Percentiles rank a stretch among this genome's conserved stretches.
Conservation (phyloP, 805 yeast genomes). For the Yamadazyma kitorensis region DNA sequence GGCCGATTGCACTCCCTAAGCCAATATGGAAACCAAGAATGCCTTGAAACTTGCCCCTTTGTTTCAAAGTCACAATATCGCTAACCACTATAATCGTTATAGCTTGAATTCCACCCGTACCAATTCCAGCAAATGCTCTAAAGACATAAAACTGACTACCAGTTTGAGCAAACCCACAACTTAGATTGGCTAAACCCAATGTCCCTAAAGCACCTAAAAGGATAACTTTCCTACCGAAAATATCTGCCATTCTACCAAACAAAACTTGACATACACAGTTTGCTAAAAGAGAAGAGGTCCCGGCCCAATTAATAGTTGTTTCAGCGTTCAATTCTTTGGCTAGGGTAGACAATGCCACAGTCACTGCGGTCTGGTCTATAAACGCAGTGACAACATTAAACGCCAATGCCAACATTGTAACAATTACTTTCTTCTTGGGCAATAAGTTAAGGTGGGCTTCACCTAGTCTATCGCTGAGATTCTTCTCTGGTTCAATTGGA, state of each 20-base stretch:
- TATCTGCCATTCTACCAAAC: conserved; percentile 67
- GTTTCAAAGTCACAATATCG: conserved; percentile 52
- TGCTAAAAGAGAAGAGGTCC: conserved; percentile 65
- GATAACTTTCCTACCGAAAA: conserved; percentile 51
- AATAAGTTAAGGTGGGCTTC: conserved; percentile 38
- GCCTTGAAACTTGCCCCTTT: conserved; percentile 54
- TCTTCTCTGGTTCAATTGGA: too few relatives aligned
- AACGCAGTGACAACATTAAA: conserved; percentile 37
- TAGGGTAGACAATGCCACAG: conserved; percentile 43
- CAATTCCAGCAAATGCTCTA: conserved; percentile 58
- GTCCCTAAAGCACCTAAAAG: conserved; percentile 42
- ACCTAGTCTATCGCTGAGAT: conserved; percentile 35
- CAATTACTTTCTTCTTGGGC: conserved; percentile 28
- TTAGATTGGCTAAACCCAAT: conserved; percentile 44
- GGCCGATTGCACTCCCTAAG: conserved; percentile 50
- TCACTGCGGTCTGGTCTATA: conserved; percentile 43
- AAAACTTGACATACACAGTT: conserved; percentile 73
- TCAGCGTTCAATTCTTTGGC: conserved; percentile 43
- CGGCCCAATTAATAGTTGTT: conserved; percentile 60
- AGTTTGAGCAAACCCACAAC: conserved; percentile 37
- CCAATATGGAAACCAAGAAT: conserved; percentile 49
- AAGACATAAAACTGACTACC: conserved; percentile 46
- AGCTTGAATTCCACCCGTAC: conserved; percentile 56
- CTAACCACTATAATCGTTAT: conserved; percentile 51
- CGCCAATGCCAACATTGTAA: conserved; percentile 31